These are phyloP conservation scores for Udeniomyces megalosporus DNA, from an alignment of 768 basidiomycete genomes.

Conservation along the genomic window DNA sequence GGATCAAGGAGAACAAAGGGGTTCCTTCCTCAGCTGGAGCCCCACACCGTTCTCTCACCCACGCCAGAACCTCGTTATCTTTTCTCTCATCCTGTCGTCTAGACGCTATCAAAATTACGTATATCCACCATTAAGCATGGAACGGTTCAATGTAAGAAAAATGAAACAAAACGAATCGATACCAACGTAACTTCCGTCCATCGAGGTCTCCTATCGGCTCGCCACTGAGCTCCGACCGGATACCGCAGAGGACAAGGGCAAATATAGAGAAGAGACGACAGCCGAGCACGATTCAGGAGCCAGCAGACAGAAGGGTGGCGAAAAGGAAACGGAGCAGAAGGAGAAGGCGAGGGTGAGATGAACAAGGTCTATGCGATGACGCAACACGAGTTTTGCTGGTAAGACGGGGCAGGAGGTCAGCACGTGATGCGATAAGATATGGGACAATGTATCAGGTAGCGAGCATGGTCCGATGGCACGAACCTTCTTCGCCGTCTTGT, in stretches of 20 bases:
- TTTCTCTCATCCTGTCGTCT: too few relatives aligned
- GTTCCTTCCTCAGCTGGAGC: too few relatives aligned
- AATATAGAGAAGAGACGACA: not conserved
- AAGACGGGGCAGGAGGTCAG: too few relatives aligned
- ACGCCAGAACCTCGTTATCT: too few relatives aligned
- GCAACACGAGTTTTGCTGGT: constrained; percentile 89
- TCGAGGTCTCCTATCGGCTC: too few relatives aligned
- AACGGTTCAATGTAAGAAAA: not conserved
- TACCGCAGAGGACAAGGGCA: not conserved
- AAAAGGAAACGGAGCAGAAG: not conserved
- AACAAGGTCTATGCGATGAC: constrained; percentile 37
- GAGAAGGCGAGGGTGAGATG: not conserved
- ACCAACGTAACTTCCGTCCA: too few relatives aligned
- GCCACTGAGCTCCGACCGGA: not conserved
- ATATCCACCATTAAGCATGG: too few relatives aligned
- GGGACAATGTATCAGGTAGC: not conserved
- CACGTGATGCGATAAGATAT: constrained; percentile 13
- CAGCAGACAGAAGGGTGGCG: not conserved
- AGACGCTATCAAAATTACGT: too few relatives aligned
- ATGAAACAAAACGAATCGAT: not conserved
- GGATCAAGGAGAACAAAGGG: not conserved
- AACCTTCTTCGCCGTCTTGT: constrained; percentile 99
- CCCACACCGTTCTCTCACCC: too few relatives aligned
- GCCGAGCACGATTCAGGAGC: not conserved
- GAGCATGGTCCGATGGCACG: constrained; percentile 22